Conservation (phyloP, 1,139 yeast species). For the Debaryomyces udenii region DNA sequence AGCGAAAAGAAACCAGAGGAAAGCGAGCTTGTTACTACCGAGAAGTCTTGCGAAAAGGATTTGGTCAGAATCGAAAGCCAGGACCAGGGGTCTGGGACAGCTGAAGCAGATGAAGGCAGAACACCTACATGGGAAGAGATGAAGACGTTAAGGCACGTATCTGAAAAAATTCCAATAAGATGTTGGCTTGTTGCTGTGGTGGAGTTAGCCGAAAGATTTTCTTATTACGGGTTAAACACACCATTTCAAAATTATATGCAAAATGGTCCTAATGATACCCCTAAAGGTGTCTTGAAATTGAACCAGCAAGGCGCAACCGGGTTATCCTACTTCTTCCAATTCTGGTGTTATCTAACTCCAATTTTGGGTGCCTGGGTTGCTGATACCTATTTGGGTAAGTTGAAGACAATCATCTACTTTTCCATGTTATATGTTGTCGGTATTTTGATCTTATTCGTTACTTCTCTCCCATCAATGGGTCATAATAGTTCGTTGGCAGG, state of each 20-base stretch:
- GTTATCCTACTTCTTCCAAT: conserved; percentile 73
- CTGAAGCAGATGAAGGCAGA: conserved; percentile 29
- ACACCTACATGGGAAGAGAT: conserved; percentile 44
- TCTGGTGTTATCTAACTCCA: conserved; percentile 84
- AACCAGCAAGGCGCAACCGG: conserved; percentile 73
- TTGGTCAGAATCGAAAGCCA: conserved; percentile 1
- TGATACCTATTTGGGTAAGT: conserved; percentile 75
- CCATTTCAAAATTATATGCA: conserved; percentile 83
- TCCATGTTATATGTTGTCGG: conserved; percentile 64
- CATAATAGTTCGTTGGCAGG: conserved; percentile 52
- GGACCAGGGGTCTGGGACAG: conserved; percentile 1
- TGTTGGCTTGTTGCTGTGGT: conserved; percentile 79
- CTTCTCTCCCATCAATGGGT: conserved; percentile 70
- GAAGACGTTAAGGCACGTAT: conserved; percentile 44
- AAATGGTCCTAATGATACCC: conserved; percentile 45
- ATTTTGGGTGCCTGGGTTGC: conserved; percentile 76
- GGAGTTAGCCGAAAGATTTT: conserved; percentile 80
- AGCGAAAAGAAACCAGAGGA: neutral
- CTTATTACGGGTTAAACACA: conserved; percentile 80
- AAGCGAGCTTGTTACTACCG: neutral
- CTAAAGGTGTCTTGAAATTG: conserved; percentile 64
- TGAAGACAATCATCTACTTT: conserved; percentile 66
- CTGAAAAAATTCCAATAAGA: conserved; percentile 42
- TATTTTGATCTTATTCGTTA: conserved; percentile 64
- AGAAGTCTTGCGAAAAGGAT: neutral